phyloP scores from a whole-genome alignment of 345 rosid species.

The Dovyalis caffra region DNA sequence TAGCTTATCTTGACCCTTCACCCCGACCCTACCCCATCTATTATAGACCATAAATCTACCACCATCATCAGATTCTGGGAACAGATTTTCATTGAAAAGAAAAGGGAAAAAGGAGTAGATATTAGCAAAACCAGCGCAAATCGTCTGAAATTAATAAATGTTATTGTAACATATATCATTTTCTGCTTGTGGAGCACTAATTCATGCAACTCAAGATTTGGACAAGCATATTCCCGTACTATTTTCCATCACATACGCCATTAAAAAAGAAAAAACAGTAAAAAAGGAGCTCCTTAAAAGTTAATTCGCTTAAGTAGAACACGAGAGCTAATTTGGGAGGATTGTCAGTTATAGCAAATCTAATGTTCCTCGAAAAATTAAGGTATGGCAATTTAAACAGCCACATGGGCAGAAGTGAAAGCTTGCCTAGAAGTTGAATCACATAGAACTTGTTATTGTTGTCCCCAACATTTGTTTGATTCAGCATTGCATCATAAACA shows the following conservation, averaged over 20 bases:
- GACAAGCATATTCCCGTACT: neutral
- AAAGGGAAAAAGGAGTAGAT: neutral
- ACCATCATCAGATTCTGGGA: constrained; percentile 71
- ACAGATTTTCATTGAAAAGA: constrained; percentile 6
- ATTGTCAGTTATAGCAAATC: neutral
- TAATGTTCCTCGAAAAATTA: neutral
- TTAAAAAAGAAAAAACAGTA: neutral
- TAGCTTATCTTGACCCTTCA: constrained; percentile 75
- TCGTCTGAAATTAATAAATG: neutral
- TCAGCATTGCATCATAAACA: constrained; percentile 78
- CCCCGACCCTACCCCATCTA: constrained; percentile 96
- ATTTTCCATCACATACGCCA: neutral
- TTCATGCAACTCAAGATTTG: neutral
- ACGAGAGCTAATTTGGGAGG: neutral
- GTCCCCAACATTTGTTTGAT: constrained; percentile 70
- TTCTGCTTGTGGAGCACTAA: neutral
- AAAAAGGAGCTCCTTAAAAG: neutral
- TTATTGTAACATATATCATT: neutral
- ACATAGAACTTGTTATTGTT: constrained; percentile 85
- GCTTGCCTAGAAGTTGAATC: constrained; percentile 74
- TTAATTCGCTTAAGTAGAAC: too few relatives aligned
- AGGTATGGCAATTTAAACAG: neutral
- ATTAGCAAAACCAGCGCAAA: neutral
- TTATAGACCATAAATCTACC: constrained; percentile 59
- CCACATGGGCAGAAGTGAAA: constrained; percentile 7